Percentiles rank a stretch among this genome's conserved stretches.
Conservation (phyloP, 352 stramenopile species). For the Pythium dissotocum region DNA sequence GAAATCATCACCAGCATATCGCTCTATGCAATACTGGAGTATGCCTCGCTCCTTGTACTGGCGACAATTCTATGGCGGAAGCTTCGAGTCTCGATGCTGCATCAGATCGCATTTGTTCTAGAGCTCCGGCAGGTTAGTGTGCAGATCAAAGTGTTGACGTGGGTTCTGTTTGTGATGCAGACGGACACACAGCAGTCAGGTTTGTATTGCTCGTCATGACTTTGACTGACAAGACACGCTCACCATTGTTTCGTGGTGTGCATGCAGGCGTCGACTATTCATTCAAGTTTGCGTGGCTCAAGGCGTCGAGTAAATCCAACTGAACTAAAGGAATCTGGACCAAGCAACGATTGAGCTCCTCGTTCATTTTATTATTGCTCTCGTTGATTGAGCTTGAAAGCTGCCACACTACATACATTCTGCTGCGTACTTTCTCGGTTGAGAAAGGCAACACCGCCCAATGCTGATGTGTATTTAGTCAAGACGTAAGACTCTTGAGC, state of each 20-base stretch:
- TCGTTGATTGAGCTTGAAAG: too few relatives aligned
- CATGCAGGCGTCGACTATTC: not conserved
- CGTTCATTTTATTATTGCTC: too few relatives aligned
- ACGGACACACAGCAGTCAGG: not conserved
- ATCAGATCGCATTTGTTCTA: not conserved
- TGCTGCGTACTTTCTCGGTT: too few relatives aligned
- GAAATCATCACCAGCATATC: slow-evolving; percentile 6
- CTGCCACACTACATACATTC: too few relatives aligned
- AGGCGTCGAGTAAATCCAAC: not conserved
- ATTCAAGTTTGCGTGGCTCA: not conserved
- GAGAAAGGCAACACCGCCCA: too few relatives aligned
- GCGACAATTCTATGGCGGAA: not conserved
- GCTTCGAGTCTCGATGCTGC: not conserved
- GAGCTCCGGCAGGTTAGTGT: not conserved
- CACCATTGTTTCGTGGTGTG: too few relatives aligned
- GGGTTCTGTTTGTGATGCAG: not conserved
- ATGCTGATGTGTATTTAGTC: too few relatives aligned
- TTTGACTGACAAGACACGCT: too few relatives aligned
- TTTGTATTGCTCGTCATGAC: not conserved
- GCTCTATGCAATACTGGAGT: slow-evolving; percentile 17
- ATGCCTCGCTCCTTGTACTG: not conserved
- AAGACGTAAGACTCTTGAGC: too few relatives aligned
- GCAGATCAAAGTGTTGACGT: not conserved
- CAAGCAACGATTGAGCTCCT: too few relatives aligned
- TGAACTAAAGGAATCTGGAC: too few relatives aligned